Percentiles rank a stretch among this genome's conserved stretches.
Evolutionary conservation across 345 rosid genomes (phyloP).

Genomic region (Eucalyptus curtisii): DNA sequence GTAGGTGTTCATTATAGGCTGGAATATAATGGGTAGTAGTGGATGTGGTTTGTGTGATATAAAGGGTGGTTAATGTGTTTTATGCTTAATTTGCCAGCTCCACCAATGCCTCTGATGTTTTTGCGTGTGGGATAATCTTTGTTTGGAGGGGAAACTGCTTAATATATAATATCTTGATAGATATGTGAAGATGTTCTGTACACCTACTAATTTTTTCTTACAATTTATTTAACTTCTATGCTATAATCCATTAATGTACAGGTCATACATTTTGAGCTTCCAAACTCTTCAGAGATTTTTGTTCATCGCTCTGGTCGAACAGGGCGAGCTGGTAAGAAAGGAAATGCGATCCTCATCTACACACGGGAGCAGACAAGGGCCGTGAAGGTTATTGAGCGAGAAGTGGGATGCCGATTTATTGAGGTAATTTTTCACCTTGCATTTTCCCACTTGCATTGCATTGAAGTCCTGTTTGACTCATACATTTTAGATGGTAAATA

Average conservation of each 20-base stretch:
- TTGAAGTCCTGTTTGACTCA: background rate
- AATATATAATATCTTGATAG: background rate
- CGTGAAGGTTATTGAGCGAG: slow-evolving; percentile 60
- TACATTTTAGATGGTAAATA: background rate
- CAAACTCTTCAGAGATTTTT: slow-evolving; percentile 79
- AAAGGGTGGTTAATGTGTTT: background rate
- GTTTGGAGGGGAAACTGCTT: background rate
- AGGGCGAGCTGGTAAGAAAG: slow-evolving; percentile 99
- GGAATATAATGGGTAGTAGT: background rate
- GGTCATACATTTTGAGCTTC: slow-evolving; percentile 92
- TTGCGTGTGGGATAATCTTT: background rate
- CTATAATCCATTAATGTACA: background rate
- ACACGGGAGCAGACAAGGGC: slow-evolving; percentile 57
- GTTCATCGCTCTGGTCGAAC: slow-evolving; percentile 98
- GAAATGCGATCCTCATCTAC: slow-evolving; percentile 76
- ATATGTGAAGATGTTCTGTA: background rate
- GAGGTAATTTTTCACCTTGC: slow-evolving; percentile 37
- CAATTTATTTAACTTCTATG: background rate
- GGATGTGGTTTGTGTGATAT: background rate
- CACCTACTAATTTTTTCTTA: background rate
- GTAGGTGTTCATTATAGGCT: background rate
- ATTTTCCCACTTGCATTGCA: background rate
- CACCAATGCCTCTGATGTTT: background rate
- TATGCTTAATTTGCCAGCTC: background rate
- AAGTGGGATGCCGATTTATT: slow-evolving; percentile 76